Evolutionary conservation across 148 eudicot species (phyloP), one percentile per base, ranked within the genome.

Genomic region (Arctostaphylos glauca): DNA sequence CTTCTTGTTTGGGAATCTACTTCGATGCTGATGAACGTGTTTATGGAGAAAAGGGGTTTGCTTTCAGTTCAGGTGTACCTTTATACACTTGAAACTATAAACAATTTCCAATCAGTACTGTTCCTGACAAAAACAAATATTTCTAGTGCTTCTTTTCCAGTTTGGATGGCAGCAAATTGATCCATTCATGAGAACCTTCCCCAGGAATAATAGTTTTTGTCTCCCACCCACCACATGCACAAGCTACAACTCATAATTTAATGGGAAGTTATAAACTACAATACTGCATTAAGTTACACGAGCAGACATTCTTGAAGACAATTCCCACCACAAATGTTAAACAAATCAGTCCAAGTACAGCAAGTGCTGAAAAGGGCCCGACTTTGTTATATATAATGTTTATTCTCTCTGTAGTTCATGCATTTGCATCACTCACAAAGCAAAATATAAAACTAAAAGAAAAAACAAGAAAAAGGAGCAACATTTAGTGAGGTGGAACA

Each of bases 151-250:
- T 78, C 38, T 31, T 59, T 78, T 78, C 41, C 81, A 78, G 70
- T 44, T 58, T 41, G 81, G 81, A 66, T 59, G 70, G 31, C 81
- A 58, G 49, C 47, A 66, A 66, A 59, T 59, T 19, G 70, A 59
- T 78, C 54, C 81, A 78, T 78, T 58, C 25, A 58, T 59, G n/a
- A 78, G 81, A 78, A 58, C 10, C 81, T 59, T 59, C 71, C 81
- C 54, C 49, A 44, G 53, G 71, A 55, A 77, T 56, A 13, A 41
- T 25, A 59, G 31, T 25, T 44, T 18, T 78, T 59, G 41, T 19
- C 43, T 78, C 71, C 52, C 70, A 21, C 52, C 68, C 38, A 43
- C 48, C 70, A 9, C 53, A n/a, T 59, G 38, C 70, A 78, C 38
- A n/a, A 21, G 70, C 50, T 58, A 50, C 43, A 78, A 43, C 59